Base-by-base conservation (phyloP, 805 yeast genomes). In the Cyberlindnera maritima region DNA sequence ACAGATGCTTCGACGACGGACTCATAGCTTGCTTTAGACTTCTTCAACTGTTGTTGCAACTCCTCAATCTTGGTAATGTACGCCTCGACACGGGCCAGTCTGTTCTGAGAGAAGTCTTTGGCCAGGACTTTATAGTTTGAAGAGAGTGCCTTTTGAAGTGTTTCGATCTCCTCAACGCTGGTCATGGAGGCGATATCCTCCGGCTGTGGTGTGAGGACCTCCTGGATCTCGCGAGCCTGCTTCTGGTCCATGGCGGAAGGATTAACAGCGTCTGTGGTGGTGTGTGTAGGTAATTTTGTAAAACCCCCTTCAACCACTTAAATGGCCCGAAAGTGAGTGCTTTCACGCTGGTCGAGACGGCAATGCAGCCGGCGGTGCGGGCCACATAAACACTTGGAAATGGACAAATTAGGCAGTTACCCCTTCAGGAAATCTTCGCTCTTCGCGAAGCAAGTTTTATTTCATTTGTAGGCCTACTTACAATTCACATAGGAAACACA, bases 61-160 rank as follows among this genome's bases (percentile, higher is more conserved):
- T 58, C 54, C 34, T 69, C 72, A 20, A 70, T 63, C 26, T 58
- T 53, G n/a, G 57, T 35, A 6, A 69, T 53, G 48, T 65, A 50
- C 15, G 67, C 56, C 42, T 67, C 70, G 2, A 67, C 60, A 34
- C 70, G 56, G 1, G 58, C 26, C 2, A 65, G 41, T 37, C 71
- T 52, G 3, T 69, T 55, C 14, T 47, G 44, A 12, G 64, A 54
- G 39, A 69, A 67, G 17, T 59, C 58, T 26, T 50, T 54, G 2
- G 70, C 56, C 3, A 70, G 48, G 2, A 52, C 48, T 33, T 59
- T 61, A 54, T 68, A 70, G 43, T 67, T 68, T 5, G 50, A 37
- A 1, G 66, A 62, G 2, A 70, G 50, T 38, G 51, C 50, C 26
- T 51, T 54, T 39, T 62, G 64, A 11, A 60, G 28, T 6, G 20